These are phyloP conservation scores for Rutstroemia sp. DNA, from an alignment of 2,329 filamentous ascomycete species.

Conservation along the genomic window DNA sequence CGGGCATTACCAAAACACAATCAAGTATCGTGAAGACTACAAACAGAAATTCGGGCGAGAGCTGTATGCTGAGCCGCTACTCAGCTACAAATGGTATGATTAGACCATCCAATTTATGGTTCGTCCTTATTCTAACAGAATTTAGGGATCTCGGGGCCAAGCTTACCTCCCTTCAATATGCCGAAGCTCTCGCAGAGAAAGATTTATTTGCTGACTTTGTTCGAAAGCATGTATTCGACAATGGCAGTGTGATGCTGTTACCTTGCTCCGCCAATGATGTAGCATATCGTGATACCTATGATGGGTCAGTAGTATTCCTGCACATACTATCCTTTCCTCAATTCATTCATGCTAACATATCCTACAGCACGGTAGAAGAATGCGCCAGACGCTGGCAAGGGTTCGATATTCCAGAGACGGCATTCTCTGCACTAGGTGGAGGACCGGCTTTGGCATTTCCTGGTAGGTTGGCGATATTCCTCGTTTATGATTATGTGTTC, in stretches of 20 bases:
- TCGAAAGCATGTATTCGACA: conserved; percentile 7
- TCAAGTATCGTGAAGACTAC: neutral
- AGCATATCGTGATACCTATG: conserved; percentile 10
- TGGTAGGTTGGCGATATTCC: conserved; percentile 6
- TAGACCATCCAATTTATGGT: neutral
- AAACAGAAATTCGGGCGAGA: neutral
- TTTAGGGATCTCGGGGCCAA: conserved; percentile 12
- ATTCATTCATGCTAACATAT: neutral
- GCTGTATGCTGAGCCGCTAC: conserved; percentile 8
- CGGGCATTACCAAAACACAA: conserved; percentile 4
- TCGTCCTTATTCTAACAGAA: neutral
- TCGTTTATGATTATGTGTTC: neutral
- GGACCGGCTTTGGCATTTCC: conserved; percentile 17
- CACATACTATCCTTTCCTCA: too few species aligned
- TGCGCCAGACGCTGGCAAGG: conserved; percentile 17
- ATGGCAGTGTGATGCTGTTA: conserved; percentile 15
- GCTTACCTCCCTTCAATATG: conserved; percentile 9
- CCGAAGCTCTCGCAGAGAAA: conserved; percentile 8
- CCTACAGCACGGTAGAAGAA: conserved; percentile 5
- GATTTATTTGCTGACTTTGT: conserved; percentile 12
- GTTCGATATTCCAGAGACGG: conserved; percentile 13
- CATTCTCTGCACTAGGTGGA: conserved; percentile 16
- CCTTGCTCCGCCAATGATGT: conserved; percentile 9
- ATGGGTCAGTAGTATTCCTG: neutral
- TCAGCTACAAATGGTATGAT: conserved; percentile 9